These are phyloP conservation scores for Metschnikowia orientalis DNA, from an alignment of 805 yeast species.

Conservation along the genomic window DNA sequence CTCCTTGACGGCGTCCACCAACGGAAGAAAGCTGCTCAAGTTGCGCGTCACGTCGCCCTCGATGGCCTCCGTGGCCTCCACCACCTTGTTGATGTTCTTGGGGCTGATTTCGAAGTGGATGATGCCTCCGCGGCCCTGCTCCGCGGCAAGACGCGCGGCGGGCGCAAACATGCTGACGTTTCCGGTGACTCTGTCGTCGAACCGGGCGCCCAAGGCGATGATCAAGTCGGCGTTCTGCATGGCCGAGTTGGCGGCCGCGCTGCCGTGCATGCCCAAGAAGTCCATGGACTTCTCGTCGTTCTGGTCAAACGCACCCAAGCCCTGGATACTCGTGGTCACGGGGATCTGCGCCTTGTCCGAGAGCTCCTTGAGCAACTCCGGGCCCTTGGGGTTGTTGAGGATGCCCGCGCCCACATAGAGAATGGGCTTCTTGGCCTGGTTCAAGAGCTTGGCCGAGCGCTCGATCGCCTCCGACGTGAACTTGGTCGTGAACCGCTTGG, in stretches of 20 bases:
- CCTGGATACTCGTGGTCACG: slow-evolving; percentile 93
- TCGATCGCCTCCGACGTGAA: slow-evolving; percentile 69
- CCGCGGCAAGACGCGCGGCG: slow-evolving; percentile 83
- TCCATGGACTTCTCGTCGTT: slow-evolving; percentile 84
- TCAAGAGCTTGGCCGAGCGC: slow-evolving; percentile 74
- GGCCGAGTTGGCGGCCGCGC: slow-evolving; percentile 90
- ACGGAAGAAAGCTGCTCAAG: slow-evolving; percentile 67
- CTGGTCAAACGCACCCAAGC: slow-evolving; percentile 92
- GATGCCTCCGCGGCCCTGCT: slow-evolving; percentile 89
- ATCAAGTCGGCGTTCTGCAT: slow-evolving; percentile 92
- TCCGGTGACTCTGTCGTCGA: slow-evolving; percentile 97
- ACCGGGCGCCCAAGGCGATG: slow-evolving; percentile 93
- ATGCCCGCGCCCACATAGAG: slow-evolving; percentile 92
- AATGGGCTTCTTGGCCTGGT: slow-evolving; percentile 81
- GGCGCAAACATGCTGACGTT: slow-evolving; percentile 87
- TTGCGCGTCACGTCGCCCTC: slow-evolving; percentile 93
- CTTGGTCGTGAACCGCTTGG: slow-evolving; percentile 65
- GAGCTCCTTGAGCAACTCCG: slow-evolving; percentile 70
- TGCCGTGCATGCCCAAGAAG: slow-evolving; percentile 98
- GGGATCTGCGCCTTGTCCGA: slow-evolving; percentile 91
- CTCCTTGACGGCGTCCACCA: slow-evolving; percentile 55
- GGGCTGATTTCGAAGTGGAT: slow-evolving; percentile 94
- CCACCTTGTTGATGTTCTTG: slow-evolving; percentile 96
- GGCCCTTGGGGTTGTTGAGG: slow-evolving; percentile 74
- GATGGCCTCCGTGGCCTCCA: slow-evolving; percentile 90